phyloP scores from a whole-genome alignment of 2,329 filamentous ascomycete genomes.

The Aspergillus persii region DNA sequence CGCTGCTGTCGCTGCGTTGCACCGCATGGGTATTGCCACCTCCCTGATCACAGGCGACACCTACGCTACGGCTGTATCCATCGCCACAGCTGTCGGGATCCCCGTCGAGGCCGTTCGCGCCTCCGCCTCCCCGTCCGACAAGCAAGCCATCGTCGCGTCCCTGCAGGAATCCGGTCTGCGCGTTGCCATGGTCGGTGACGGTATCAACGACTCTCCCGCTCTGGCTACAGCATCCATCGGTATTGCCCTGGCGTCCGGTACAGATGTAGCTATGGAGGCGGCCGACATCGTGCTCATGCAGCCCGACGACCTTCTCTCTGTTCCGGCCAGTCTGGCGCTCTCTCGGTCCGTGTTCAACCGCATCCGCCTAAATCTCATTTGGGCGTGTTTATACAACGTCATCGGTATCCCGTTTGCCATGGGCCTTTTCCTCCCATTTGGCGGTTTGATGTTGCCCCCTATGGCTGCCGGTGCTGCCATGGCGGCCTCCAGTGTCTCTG shows the following conservation, averaged over 20 bases:
- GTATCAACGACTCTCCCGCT: constrained; percentile 96
- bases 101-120: constrained; percentile 72
- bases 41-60: constrained; percentile 96
- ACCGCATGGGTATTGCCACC: constrained; percentile 79
- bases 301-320: constrained; percentile 83
- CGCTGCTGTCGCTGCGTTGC: constrained; percentile 76
- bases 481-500: constrained; percentile 85
- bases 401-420: constrained; percentile 93
- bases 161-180: constrained; percentile 72
- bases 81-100: constrained; percentile 81
- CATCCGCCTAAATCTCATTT: constrained; percentile 89
- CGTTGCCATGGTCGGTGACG: constrained; percentile 96
- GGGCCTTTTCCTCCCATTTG: constrained; percentile 90
- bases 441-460: constrained; percentile 76
- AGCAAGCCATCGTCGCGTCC: constrained; percentile 77
- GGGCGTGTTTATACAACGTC: constrained; percentile 91
- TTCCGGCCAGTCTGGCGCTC: constrained; percentile 82
- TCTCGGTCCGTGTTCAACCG: constrained; percentile 81
- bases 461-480: constrained; percentile 95
- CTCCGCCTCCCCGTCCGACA: constrained; percentile 86
- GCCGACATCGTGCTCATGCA: constrained; percentile 96
- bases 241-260: constrained; percentile 88
- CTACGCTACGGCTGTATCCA: constrained; percentile 74
- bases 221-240: constrained; percentile 89
- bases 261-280: constrained; percentile 96